A percentile compares a stretch with the other conserved stretches of the same genome.
Evolutionary conservation across 345 rosid genomes (phyloP).

Genomic region (Moringa oleifera): DNA sequence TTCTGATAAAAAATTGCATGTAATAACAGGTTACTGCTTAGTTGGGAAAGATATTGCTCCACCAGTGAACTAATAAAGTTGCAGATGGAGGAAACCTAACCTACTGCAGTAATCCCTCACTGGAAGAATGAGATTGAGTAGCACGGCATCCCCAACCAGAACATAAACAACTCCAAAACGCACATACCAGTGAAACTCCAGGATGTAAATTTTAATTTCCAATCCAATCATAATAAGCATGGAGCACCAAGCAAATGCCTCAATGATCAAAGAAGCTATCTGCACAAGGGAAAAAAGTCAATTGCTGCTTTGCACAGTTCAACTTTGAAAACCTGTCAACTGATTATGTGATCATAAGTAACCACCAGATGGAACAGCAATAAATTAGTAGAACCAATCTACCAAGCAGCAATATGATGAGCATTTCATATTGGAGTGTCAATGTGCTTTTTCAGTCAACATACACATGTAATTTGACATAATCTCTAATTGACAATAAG

Average conservation of each 20-base stretch:
- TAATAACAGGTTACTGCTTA: neutral
- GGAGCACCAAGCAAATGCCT: slow-evolving; percentile 79
- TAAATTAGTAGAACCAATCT: neutral
- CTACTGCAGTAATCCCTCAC: slow-evolving; percentile 44
- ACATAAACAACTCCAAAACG: slow-evolving; percentile 78
- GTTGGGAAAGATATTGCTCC: neutral
- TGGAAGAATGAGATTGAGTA: slow-evolving; percentile 63
- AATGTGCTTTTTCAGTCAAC: too few species aligned
- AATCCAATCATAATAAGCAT: slow-evolving; percentile 60
- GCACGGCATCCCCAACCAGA: slow-evolving; percentile 79
- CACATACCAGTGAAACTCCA: slow-evolving; percentile 79
- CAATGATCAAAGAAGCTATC: slow-evolving; percentile 57
- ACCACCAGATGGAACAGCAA: neutral
- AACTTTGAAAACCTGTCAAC: too few species aligned
- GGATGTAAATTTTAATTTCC: slow-evolving; percentile 62
- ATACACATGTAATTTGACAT: too few species aligned
- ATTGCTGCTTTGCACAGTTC: too few species aligned
- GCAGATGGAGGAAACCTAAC: slow-evolving; percentile 27
- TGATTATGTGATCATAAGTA: too few species aligned
- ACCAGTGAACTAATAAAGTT: neutral
- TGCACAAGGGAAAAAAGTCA: slow-evolving; percentile 24
- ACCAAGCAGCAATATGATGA: too few species aligned
- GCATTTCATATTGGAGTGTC: neutral
- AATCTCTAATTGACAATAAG: too few species aligned
- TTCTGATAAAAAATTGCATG: too few species aligned